Evolutionary conservation across 106 monocot genomes (phyloP), one percentile per base, ranked within the genome.

Genomic region (Dendrobium catenatum): DNA sequence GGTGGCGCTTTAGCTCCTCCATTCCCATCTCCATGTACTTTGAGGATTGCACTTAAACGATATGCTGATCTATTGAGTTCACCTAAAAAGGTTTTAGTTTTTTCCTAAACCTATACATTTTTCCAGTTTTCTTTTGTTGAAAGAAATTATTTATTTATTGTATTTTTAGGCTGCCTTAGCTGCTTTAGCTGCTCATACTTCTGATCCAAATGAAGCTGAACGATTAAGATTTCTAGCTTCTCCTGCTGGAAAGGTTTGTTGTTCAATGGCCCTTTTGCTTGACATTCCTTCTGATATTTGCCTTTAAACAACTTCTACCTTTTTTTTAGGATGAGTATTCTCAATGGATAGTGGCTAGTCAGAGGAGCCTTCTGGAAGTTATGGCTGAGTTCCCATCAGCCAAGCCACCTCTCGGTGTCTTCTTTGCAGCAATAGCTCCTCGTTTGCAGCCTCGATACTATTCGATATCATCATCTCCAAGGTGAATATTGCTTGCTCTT

Each of bases 381-480:
- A 95, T 99, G 98, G 89, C 95, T 41, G 95, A 86, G 56, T 99
- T 99, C 76, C 95, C 98, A 78, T 95, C 98, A 41, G 93, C 88
- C 55, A 99, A 90, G 72, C 98, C 98, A 81, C 91, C 98, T 59
- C 85, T 99, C 20, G 98, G 98, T 42, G 95, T 95, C 79, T 99
- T 99, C 84, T 95, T 99, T 87, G 98, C 98, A 24, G 98, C 98
- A 31, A 74, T 99, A 66, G 85, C 91, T 66, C 95, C 98, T 55
- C 90, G 95, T 0, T 68, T 99, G 80, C 95, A 93, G 78, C 98
- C 95, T 68, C 89, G 98, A 89, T 99, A 91, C 72, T 99, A 99
- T 67, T 99, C 98, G 41, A 99, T 99, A 82, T 99, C 98, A 22
- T 99, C 98, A 74, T 99, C 98, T 74, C 89, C 98, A 79, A 94